These are phyloP conservation scores for Penicillium thymicola DNA, from an alignment of 2,329 filamentous ascomycete species.

Conservation along the genomic window DNA sequence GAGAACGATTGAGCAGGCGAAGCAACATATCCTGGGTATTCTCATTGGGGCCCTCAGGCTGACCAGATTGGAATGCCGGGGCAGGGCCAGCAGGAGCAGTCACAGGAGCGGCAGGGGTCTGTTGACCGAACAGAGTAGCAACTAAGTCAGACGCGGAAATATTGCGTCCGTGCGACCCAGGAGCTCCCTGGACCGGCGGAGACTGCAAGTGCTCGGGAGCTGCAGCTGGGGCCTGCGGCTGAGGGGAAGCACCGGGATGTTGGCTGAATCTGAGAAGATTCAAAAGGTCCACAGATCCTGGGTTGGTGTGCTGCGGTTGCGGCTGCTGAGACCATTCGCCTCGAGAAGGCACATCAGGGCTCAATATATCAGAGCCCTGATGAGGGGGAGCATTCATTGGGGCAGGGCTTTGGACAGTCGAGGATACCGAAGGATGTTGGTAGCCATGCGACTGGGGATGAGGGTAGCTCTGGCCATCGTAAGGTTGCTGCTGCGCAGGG, in stretches of 20 bases:
- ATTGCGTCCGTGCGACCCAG: slow-evolving; percentile 32
- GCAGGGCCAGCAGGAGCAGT: slow-evolving; percentile 29
- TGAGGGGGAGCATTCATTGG: slow-evolving; percentile 53
- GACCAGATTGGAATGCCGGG: slow-evolving; percentile 16
- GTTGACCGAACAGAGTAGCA: slow-evolving; percentile 53
- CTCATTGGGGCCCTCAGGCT: slow-evolving; percentile 36
- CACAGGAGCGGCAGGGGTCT: slow-evolving; percentile 31
- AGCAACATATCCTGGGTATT: slow-evolving; percentile 84
- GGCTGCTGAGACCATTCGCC: slow-evolving; percentile 43
- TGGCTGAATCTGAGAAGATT: slow-evolving; percentile 65
- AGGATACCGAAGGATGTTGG: slow-evolving; percentile 57
- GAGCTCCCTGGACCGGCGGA: slow-evolving; percentile 25
- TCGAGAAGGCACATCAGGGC: slow-evolving; percentile 50
- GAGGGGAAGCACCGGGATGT: slow-evolving; percentile 32
- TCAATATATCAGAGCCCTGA: slow-evolving; percentile 57
- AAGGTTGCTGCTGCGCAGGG: slow-evolving; percentile 27
- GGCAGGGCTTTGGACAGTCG: slow-evolving; percentile 56
- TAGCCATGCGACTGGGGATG: slow-evolving; percentile 43
- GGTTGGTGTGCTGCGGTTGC: slow-evolving; percentile 39
- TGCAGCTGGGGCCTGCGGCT: slow-evolving; percentile 28
- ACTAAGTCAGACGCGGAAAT: slow-evolving; percentile 58
- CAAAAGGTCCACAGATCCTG: slow-evolving; percentile 56
- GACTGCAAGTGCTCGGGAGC: slow-evolving; percentile 29
- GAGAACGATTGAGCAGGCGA: slow-evolving; percentile 77
- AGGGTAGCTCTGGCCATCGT: slow-evolving; percentile 33